A percentile compares a stretch with the other conserved stretches of the same genome.
Evolutionary conservation across 1,284 basidiomycete species (phyloP).

Genomic region (Ceratobasidium sp.): DNA sequence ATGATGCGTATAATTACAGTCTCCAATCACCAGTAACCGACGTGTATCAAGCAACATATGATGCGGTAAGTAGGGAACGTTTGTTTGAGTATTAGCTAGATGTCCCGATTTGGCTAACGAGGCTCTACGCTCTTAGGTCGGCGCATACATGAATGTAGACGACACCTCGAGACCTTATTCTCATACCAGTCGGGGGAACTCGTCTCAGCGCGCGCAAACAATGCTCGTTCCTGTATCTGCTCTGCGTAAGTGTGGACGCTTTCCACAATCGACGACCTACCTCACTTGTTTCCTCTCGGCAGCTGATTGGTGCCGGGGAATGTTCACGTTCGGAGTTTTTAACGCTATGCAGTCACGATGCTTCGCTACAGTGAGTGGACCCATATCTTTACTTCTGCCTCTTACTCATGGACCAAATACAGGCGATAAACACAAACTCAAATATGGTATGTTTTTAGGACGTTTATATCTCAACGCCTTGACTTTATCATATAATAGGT

Average conservation of each 20-base stretch:
- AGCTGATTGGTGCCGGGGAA: constrained; percentile 80
- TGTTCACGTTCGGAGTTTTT: constrained; percentile 89
- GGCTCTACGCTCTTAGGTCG: not conserved
- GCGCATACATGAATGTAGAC: constrained; percentile 19
- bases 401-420: constrained; percentile 9
- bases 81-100: not conserved
- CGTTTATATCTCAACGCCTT: constrained; percentile 37
- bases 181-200: not conserved
- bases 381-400: not conserved
- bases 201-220: not conserved
- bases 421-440: constrained; percentile 72
- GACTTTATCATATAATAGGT: constrained; percentile 58
- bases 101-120: not conserved
- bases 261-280: no score
- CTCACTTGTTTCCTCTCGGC: constrained; percentile 14
- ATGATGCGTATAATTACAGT: not conserved
- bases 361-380: constrained; percentile 68
- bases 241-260: constrained; percentile 29
- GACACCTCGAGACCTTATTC: not conserved
- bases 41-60: not conserved
- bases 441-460: constrained; percentile 66
- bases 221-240: constrained; percentile 42
- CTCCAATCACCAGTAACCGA: not conserved
- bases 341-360: constrained; percentile 88
- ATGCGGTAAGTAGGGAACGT: not conserved